Base-by-base conservation (phyloP, 2,329 filamentous ascomycete species). In the Colletotrichum lentis region DNA sequence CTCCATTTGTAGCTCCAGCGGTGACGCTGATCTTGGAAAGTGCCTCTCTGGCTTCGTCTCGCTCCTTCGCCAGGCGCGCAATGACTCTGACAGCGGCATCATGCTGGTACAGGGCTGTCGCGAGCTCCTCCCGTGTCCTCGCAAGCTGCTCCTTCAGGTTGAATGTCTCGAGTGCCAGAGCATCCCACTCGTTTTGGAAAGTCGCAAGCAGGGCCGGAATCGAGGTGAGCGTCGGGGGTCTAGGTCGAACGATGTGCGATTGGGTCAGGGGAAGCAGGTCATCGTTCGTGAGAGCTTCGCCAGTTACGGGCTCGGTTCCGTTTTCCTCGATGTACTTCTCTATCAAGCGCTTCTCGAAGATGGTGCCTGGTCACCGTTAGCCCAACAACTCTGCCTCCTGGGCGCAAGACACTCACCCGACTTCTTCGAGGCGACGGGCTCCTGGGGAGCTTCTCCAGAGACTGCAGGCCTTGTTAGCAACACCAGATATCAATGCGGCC, bases 131-230 rank as follows among this genome's bases (percentile, higher is more conserved):
- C 72, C 95, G 86, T 49, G 94, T 97, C 77, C 97, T 92, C 59
- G 91, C 86, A 70, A 99, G 84, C 77, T 97, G 93, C 79, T 97
- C 92, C 81, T 92, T 91, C 69, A 98, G 83, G 73, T 93, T 96
- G 79, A 94, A 97, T 58, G 93, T 92, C 81, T 99, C 96, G 43
- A 98, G 84, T 14, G 95, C 93, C 52, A 97, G 83, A 10, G 94
- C 91, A 78, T 99, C 96, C 96, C 96, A 99, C 84, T 99, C 96
- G 79, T 97, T 97, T 79, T 99, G 96, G 79, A 99, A 98, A 46
- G 94, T 91, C 57, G 93, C 91, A 64, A 99, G 91, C 64, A 99
- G 88, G 20, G 96, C 94, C 24, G 96, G 96, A 76, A 99, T 97
- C 44, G 96, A 99, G 62, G 96, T 98, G 74, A 98, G 89, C 41